Evolutionary conservation across 345 rosid genomes (phyloP).

Genomic region (Camelina hispida): DNA sequence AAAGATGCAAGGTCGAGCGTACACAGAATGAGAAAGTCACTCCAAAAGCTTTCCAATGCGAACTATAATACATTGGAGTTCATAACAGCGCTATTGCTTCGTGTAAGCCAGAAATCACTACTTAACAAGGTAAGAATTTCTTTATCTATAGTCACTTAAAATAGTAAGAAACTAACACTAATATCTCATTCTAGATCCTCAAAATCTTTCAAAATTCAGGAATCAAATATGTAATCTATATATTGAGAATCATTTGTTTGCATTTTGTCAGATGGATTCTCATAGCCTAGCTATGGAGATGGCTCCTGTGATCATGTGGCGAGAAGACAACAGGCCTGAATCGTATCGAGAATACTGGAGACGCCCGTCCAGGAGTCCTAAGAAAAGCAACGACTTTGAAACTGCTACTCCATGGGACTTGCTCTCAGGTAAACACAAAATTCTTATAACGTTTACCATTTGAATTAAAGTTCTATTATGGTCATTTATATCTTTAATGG

Average conservation of each 20-base stretch:
- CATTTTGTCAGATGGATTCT: conserved; percentile 79
- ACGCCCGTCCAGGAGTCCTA: conserved; percentile 56
- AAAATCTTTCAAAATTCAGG: background rate
- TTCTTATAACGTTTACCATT: background rate
- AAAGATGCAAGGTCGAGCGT: conserved; percentile 79
- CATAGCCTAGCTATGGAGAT: conserved; percentile 85
- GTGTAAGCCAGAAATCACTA: conserved; percentile 79
- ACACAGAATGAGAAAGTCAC: conserved; percentile 62
- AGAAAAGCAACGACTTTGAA: conserved; percentile 53
- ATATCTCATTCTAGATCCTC: conserved; percentile 1
- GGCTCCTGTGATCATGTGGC: conserved; percentile 94
- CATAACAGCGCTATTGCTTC: conserved; percentile 77
- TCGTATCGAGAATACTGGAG: conserved; percentile 73
- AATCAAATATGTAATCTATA: background rate
- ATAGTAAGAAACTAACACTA: background rate
- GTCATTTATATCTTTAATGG: background rate
- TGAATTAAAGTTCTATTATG: background rate
- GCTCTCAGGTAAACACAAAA: conserved; percentile 67
- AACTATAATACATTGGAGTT: conserved; percentile 91
- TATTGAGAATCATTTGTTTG: background rate
- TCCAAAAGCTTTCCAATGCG: conserved; percentile 82
- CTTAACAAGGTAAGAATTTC: conserved; percentile 71
- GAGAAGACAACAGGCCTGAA: conserved; percentile 68
- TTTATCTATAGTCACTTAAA: background rate
- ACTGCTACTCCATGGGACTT: conserved; percentile 75